phyloP scores from a whole-genome alignment of 75 land plant genomes.

The Sequoia sempervirens region DNA sequence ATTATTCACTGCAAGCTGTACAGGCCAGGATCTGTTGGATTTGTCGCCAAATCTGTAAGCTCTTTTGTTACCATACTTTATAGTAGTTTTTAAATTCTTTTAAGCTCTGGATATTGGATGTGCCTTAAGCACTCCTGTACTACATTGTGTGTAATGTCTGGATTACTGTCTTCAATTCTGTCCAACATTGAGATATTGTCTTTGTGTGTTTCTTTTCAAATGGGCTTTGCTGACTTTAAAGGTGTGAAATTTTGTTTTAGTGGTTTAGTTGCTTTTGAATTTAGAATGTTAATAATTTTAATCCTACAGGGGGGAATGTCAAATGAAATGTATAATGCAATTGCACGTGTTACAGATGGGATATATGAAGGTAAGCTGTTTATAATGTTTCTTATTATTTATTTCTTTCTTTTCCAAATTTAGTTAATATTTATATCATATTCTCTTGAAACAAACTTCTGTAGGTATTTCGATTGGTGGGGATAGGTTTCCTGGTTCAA shows the following conservation, averaged over 20 bases:
- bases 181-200: neutral
- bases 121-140: neutral
- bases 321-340: constrained; percentile 89
- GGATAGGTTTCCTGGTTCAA: constrained; percentile 97
- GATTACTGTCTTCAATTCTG: too few relatives aligned
- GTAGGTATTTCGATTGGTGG: constrained; percentile 98
- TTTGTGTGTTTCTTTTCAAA: neutral
- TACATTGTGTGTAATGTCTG: neutral
- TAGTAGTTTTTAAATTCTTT: neutral
- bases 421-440: neutral
- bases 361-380: constrained; percentile 81
- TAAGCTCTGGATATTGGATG: neutral
- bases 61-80: neutral
- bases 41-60: constrained; percentile 96
- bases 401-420: neutral
- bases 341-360: constrained; percentile 97
- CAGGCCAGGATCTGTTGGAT: constrained; percentile 98
- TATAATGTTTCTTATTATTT: neutral
- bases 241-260: neutral
- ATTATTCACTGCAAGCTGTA: constrained; percentile 92
- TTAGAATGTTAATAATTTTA: neutral
- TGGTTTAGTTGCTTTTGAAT: neutral
- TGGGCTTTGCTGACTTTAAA: neutral
- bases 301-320: constrained; percentile 94
- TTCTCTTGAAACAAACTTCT: constrained; percentile 10